Evolutionary conservation across 2,329 filamentous ascomycete genomes (phyloP).

Genomic region (Neopestalotiopsis clavispora): DNA sequence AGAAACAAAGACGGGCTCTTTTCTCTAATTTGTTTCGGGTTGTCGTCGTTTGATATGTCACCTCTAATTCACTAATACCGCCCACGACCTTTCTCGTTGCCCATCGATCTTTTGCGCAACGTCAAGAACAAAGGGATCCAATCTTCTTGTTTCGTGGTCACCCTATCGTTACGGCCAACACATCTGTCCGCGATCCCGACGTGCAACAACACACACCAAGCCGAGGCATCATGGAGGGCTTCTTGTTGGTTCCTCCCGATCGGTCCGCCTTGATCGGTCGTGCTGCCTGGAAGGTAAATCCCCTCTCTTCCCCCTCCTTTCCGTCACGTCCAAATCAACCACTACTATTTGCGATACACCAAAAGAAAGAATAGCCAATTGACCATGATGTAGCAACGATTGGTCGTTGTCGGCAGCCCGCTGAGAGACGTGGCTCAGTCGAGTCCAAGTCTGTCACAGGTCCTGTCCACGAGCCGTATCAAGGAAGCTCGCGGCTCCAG

Average conservation of each 20-base stretch:
- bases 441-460: constrained; percentile 45
- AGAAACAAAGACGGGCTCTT: constrained; percentile 9
- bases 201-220: neutral
- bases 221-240: constrained; percentile 50
- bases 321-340: neutral
- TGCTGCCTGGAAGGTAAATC: constrained; percentile 56
- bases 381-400: constrained; percentile 54
- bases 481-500: constrained; percentile 41
- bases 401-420: constrained; percentile 57
- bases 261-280: constrained; percentile 56
- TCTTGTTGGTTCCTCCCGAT: constrained; percentile 55
- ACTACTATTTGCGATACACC: constrained; percentile 12
- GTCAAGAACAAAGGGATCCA: neutral
- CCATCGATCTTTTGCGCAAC: neutral
- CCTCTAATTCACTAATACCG: constrained; percentile 8
- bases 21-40: neutral
- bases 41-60: constrained; percentile 2
- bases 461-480: constrained; percentile 42
- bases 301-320: neutral
- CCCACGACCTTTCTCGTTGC: neutral
- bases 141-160: neutral
- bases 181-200: neutral
- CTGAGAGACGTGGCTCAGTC: constrained; percentile 40
- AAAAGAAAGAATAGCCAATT: constrained; percentile 20
- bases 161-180: neutral